Evolutionary conservation across 257 asterid genomes (phyloP).

Genomic region (Salvia hispanica): DNA sequence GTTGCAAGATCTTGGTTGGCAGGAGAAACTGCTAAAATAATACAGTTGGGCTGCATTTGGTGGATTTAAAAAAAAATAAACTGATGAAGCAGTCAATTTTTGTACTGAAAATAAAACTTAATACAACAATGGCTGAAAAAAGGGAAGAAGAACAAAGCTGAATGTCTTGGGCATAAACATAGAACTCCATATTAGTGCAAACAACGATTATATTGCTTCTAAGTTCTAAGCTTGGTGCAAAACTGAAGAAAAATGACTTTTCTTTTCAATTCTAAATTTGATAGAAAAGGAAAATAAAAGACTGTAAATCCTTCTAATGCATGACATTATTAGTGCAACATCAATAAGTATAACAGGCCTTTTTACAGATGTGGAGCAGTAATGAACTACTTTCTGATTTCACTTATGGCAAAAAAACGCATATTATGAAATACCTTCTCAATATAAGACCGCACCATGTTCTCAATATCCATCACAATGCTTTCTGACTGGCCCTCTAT

Average conservation of each 20-base stretch:
- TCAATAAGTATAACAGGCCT: not conserved
- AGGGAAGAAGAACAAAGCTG: too few relatives aligned
- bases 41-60: slow-evolving; percentile 66
- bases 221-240: slow-evolving; percentile 12
- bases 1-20: slow-evolving; percentile 76
- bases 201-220: too few relatives aligned
- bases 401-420: not conserved
- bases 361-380: not conserved
- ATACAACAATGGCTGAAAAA: too few relatives aligned
- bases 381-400: not conserved
- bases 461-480: slow-evolving; percentile 63
- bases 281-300: not conserved
- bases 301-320: not conserved
- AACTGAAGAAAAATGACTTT: not conserved
- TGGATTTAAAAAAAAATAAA: slow-evolving; percentile 25
- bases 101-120: slow-evolving; percentile 20
- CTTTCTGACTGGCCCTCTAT: slow-evolving; percentile 67
- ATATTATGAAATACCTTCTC: slow-evolving; percentile 52
- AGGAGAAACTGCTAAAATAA: slow-evolving; percentile 62
- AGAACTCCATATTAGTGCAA: slow-evolving; percentile 3
- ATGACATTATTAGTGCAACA: not conserved
- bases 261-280: not conserved
- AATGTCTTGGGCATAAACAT: slow-evolving; percentile 2
- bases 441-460: slow-evolving; percentile 67
- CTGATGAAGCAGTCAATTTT: slow-evolving; percentile 14